Evolutionary conservation across 495 filamentous ascomycete genomes (phyloP).

Genomic region (Halenospora varia): DNA sequence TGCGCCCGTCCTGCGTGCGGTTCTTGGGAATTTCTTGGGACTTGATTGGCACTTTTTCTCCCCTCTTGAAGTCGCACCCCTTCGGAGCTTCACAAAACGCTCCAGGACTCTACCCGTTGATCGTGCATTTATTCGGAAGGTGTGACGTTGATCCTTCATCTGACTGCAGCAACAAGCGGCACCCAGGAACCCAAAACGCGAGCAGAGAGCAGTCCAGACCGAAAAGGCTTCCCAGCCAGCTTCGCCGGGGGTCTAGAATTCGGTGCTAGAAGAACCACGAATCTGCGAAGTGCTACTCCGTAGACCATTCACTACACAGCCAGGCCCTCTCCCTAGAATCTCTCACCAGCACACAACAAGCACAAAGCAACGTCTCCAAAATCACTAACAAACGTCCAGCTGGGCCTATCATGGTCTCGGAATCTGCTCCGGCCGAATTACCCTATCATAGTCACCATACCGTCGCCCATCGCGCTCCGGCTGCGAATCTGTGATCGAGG

Average conservation of each 20-base stretch:
- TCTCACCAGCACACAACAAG: background rate
- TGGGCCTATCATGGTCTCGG: background rate
- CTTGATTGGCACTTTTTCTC: no score
- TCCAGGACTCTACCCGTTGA: no score
- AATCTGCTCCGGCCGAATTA: background rate
- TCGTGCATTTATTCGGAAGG: conserved; percentile 2
- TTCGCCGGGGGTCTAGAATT: background rate
- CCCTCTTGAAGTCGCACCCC: no score
- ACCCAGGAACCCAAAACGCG: background rate
- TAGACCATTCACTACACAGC: no score
- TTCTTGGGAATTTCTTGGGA: no score
- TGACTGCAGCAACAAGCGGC: background rate
- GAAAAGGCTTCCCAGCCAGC: no score
- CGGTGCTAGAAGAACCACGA: background rate
- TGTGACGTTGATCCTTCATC: conserved; percentile 8
- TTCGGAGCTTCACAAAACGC: no score
- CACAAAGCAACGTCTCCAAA: background rate
- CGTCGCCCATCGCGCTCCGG: background rate
- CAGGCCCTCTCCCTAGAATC: background rate
- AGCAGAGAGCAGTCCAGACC: background rate
- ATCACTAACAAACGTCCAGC: background rate
- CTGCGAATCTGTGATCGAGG: no score
- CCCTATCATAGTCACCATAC: background rate
- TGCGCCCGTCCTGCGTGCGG: no score
- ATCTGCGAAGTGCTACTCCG: no score